Base-by-base conservation (phyloP, 352 stramenopile genomes). In the Phytopythium kandeliae region DNA sequence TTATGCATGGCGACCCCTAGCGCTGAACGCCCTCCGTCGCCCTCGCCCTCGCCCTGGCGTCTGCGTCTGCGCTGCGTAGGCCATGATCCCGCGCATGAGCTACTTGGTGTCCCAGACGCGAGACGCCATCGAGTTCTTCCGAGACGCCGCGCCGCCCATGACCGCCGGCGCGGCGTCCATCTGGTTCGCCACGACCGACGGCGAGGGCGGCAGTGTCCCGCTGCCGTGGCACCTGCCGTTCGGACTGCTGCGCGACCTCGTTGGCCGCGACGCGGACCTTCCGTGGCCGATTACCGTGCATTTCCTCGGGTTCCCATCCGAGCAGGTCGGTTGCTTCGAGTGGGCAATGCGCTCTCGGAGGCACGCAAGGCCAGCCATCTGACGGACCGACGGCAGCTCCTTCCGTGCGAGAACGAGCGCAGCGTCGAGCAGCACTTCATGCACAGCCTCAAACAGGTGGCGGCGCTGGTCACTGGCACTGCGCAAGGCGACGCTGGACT, bases 221-320 rank as follows among this genome's bases (percentile, higher is more conserved):
- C 67, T 93, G 49, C 82, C 85, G 48, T 93, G 82, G 82, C 83
- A 93, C 45, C 35, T 91, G 36, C 83, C 83, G 1, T 87, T 87
- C 34, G 83, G 83, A 0, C 54, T 92, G 21, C 68, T 93, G 31
- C 81, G 76, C 45, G 83, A 93, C 34, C 48, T 86, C 13, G 47
- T 76, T 26, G 42, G 60, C 9, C 24, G 24, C 16, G 35, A 53
- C 21, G 35, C 41, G 5, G 41, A 63, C 25, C 55, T 92, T 16
- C 83, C 83, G 7, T 93, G 80, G 83, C 46, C 60, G 1, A 60
- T 93, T 31, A 87, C 77, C 3, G 78, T 93, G n/a, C 83, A 89
- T 44, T 93, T 93, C 44, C 65, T 83, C n/a, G 68, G 72, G 22
- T 91, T 85, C 49, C 83, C 83, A 21, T 55, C 54, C 6, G 61